phyloP scores from a whole-genome alignment of 1,284 basidiomycete species.

The Irpex sp. region DNA sequence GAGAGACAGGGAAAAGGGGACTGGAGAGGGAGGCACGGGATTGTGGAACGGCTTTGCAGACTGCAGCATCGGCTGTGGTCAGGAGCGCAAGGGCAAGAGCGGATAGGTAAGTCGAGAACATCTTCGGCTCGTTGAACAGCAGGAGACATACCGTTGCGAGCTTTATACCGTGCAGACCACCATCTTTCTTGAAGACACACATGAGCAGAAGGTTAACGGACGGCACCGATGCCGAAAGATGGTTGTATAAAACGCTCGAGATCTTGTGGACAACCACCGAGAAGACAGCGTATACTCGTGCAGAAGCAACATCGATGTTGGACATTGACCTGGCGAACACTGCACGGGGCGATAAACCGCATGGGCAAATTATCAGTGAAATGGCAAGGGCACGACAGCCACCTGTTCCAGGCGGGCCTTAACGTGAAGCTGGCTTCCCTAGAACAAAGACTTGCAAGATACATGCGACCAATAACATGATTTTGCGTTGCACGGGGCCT shows the following conservation, averaged over 20 bases:
- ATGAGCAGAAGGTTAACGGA: neutral
- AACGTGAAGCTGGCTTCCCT: neutral
- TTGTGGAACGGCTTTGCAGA: neutral
- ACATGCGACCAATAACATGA: neutral
- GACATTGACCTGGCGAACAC: neutral
- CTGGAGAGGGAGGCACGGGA: conserved; percentile 2
- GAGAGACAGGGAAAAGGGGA: conserved; percentile 40
- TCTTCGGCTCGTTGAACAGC: neutral
- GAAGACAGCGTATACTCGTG: neutral
- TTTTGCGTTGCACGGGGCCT: neutral
- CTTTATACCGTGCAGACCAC: neutral
- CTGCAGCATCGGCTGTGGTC: neutral
- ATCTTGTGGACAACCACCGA: neutral
- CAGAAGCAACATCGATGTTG: neutral
- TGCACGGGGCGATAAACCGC: neutral
- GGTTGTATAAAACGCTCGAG: neutral
- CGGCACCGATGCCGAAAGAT: neutral
- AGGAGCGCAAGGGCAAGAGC: neutral
- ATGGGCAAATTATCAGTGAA: neutral
- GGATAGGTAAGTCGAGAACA: neutral
- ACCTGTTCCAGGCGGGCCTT: neutral
- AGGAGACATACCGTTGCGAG: neutral
- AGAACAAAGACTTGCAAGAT: neutral
- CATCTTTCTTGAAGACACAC: neutral
- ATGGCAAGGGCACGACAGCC: neutral